Evolutionary conservation across 2,329 filamentous ascomycete genomes (phyloP).

Genomic region (Fusarium acutatum): DNA sequence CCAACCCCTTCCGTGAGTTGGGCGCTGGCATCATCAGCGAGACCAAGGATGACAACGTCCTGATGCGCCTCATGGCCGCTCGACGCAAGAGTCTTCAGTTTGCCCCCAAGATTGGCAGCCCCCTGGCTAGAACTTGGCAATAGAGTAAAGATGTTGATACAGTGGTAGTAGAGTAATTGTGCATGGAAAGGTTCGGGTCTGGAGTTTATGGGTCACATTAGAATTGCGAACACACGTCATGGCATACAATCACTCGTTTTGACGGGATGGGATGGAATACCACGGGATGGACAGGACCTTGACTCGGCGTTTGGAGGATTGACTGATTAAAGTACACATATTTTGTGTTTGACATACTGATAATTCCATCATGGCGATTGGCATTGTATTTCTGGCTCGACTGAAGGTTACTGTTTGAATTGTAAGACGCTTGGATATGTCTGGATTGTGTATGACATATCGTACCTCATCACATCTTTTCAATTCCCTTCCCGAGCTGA

Average conservation of each 20-base stretch:
- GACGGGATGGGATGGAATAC: conserved; percentile 33
- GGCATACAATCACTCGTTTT: conserved; percentile 36
- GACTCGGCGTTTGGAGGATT: conserved; percentile 33
- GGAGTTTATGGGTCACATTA: conserved; percentile 28
- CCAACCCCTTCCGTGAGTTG: conserved; percentile 49
- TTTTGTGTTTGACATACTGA: background rate
- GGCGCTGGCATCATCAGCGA: conserved; percentile 56
- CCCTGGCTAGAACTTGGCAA: conserved; percentile 67
- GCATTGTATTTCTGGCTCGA: background rate
- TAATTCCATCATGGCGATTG: conserved; percentile 16
- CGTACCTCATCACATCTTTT: background rate
- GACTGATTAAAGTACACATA: conserved; percentile 16
- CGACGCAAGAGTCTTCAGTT: conserved; percentile 81
- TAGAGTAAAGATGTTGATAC: conserved; percentile 20
- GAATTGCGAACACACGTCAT: conserved; percentile 17
- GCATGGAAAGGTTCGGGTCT: conserved; percentile 18
- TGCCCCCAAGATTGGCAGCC: conserved; percentile 78
- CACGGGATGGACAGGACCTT: conserved; percentile 34
- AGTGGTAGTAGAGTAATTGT: conserved; percentile 10
- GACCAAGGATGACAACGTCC: conserved; percentile 65
- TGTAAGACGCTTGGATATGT: background rate
- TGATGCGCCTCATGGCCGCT: conserved; percentile 73
- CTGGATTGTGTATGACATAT: background rate
- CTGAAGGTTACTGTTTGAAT: background rate
- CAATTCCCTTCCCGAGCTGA: background rate